Evolutionary conservation across 768 basidiomycete species (phyloP).

Genomic region (Dacryopinax primogenitus): DNA sequence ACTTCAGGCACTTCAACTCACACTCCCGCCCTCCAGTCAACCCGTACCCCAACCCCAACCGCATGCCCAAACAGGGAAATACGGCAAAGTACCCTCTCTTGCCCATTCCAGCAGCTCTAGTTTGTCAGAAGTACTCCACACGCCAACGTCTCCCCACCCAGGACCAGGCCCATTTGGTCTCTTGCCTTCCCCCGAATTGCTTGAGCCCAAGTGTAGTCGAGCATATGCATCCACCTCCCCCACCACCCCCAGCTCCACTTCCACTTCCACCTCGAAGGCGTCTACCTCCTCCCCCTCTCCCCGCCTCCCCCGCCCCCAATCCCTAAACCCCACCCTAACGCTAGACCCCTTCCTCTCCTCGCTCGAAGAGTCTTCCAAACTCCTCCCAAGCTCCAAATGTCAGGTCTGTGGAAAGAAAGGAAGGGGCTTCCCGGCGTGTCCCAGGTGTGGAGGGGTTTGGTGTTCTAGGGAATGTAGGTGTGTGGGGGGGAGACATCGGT

Average conservation of each 20-base stretch:
- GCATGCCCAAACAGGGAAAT: neutral
- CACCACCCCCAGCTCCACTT: neutral
- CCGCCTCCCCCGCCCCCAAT: neutral
- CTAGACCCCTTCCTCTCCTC: neutral
- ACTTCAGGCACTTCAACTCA: neutral
- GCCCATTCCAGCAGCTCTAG: neutral
- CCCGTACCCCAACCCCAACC: no score
- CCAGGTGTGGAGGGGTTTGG: conserved; percentile 11
- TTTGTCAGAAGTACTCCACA: neutral
- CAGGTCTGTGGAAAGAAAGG: conserved; percentile 7
- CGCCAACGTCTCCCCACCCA: neutral
- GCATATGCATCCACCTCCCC: neutral
- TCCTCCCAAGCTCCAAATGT: neutral
- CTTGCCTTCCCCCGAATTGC: no score
- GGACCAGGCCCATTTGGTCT: no score
- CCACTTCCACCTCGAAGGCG: neutral
- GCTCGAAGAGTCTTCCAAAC: neutral
- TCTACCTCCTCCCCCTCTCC: neutral
- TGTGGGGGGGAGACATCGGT: neutral
- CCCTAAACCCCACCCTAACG: neutral
- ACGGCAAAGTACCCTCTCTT: neutral
- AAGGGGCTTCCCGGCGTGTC: conserved; percentile 11
- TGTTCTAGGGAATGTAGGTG: conserved; percentile 9
- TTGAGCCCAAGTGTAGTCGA: no score
- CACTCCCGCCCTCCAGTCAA: neutral